Conservation (phyloP, 352 stramenopile species). For the Pythium plurisporium region DNA sequence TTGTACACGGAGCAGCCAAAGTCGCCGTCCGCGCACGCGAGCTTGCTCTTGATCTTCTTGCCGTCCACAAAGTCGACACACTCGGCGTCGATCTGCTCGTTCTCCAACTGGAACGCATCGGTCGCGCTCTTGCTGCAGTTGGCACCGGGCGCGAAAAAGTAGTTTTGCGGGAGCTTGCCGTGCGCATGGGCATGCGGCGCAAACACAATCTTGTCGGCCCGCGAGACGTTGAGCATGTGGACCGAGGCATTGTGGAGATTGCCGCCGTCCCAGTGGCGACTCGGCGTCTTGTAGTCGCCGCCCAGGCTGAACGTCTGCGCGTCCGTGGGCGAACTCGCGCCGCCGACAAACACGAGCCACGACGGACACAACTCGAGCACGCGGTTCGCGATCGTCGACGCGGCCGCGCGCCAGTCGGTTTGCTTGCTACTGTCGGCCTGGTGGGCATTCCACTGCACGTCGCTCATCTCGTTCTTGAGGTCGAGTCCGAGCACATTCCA, state of each 20-base stretch:
- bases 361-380: constrained; percentile 47
- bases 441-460: constrained; percentile 33
- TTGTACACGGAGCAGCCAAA: constrained; percentile 44
- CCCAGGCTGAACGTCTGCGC: constrained; percentile 34
- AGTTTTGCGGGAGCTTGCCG: constrained; percentile 49
- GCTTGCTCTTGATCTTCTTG: constrained; percentile 28
- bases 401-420: constrained; percentile 41
- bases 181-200: constrained; percentile 60
- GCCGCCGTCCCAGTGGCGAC: constrained; percentile 54
- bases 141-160: constrained; percentile 41
- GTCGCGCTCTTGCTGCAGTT: constrained; percentile 35
- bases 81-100: constrained; percentile 19
- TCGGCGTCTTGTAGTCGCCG: constrained; percentile 35
- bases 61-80: constrained; percentile 47
- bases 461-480: constrained; percentile 50
- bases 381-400: constrained; percentile 33
- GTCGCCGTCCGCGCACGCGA: constrained; percentile 31
- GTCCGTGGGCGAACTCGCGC: constrained; percentile 39
- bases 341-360: constrained; percentile 61
- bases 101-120: constrained; percentile 23
- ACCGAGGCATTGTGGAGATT: constrained; percentile 57
- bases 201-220: constrained; percentile 61
- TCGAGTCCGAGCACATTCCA: constrained; percentile 72
- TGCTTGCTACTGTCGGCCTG: constrained; percentile 23
- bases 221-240: constrained; percentile 36